Base-by-base conservation (phyloP, 768 basidiomycete genomes). In the Rhizopogon sp. region DNA sequence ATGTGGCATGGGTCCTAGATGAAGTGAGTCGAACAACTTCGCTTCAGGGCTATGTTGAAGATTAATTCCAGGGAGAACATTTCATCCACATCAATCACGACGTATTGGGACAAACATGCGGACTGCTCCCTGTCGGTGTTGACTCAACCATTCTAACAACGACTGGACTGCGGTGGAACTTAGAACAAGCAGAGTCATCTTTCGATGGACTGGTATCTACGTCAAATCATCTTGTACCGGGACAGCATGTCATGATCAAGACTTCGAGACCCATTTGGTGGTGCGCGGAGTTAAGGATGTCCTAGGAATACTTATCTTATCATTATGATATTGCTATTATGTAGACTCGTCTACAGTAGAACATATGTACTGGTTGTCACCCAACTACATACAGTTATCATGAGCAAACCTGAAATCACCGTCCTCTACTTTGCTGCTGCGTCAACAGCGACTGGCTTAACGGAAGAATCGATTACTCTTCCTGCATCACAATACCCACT, bases 51-150 rank as follows among this genome's bases (percentile, higher is more conserved):
- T 20, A 13, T 13, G 11, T 5, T n/a, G 7, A 2, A 43, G 5
- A 40, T 10, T 6, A 16, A 14, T 28, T 28, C 42, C 45, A 97
- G 93, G 96, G 96, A 17, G 82, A 87, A 63, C 96, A 98, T 66
- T 65, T 70, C 5, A 89, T 99, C 55, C 66, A 76, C 10, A 78
- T 98, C 43, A 85, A 95, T 62, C 88, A 91, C 60, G 62, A 70
- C 0, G 60, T 84, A 8, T 74, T 97, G 40, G 96, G 95, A 0
- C 82, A 83, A 50, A 98, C 95, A 0, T 99, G 97, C 66, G 97
- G 95, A 0, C 79, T 98, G n/a, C 79, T 99, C 9, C 97, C 97
- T 1, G 80, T 98, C 3, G 97, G 95, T 0, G 72, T 94, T 13
- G 85, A 85, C 29, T 79, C 76, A 5, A 88, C 93, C 0, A 69